Evolutionary conservation across 2,329 filamentous ascomycete genomes (phyloP), one percentile per base, ranked within the genome.

Genomic region (Aspergillus persii): DNA sequence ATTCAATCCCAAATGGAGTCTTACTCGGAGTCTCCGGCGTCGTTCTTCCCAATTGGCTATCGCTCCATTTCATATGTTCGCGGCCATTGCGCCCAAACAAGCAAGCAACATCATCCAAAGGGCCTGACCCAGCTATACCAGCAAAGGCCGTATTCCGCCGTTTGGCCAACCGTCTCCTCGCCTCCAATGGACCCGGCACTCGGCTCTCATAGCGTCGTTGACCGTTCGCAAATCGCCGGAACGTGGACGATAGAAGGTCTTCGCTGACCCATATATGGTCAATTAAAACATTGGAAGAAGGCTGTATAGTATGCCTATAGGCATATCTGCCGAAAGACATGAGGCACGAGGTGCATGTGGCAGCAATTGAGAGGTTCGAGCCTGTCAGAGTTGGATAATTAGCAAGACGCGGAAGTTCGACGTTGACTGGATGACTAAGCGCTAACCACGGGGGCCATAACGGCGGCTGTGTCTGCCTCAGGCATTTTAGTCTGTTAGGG

Each of bases 141-240:
- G 80, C 79, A 9, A 81, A 67, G 18, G 76, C 78, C 54, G 78
- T 83, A 75, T 86, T 86, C 55, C 81, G 79, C 56, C 86, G 78
- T 71, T 80, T 86, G 2, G 83, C 77, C 50, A 81, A 75, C 54
- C 86, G 77, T 68, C 80, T 79, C 61, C 82, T 80, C 50, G 85
- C 84, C 73, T 88, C 86, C 75, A 88, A 76, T 68, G 86, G 86
- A 2, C 86, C 86, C 9, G 86, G 86, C 3, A 86, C 82, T 63
- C 80, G 80, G 76, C 85, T 86, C 64, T 83, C 84, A 80, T 85
- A 77, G 62, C 85, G 81, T 68, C 79, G 77, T 60, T 80, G 78
- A 46, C 73, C 69, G 62, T 75, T 77, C 59, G 74, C 73, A 60
- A 77, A 79, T 49, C 77, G 80, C 55, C 78, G 74, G 72, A 85